Evolutionary conservation across 495 filamentous ascomycete species (phyloP), one percentile per base, ranked within the genome.

Genomic region (Elasticomyces elasticus): DNA sequence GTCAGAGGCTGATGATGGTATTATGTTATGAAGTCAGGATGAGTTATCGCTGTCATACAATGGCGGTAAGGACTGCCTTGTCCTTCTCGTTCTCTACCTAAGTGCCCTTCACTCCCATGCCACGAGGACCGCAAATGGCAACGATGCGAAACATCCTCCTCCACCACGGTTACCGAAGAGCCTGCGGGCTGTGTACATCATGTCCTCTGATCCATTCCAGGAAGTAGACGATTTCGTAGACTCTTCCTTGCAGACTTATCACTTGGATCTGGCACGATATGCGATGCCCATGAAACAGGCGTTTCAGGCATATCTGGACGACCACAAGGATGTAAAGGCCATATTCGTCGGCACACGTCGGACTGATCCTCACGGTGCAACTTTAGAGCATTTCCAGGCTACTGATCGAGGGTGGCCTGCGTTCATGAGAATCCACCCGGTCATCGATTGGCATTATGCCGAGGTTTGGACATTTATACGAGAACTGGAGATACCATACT

Each of bases 391-490:
- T 65, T 97, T 97, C 64, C 84, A 94, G 64, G 74, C 70, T 49
- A 98, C 92, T 4, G 92, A 98, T 72, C 68, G 76, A 25, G 92
- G 83, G 2, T 98, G 92, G 92, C 94, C 92, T 23, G 69, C 76
- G 51, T 95, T 98, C 63, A 89, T 97, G 82, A 76, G 92, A 42
- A 74, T 95, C 37, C 89, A 97, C 71, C 92, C 92, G 0, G 85
- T 98, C 9, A 87, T 98, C 64, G 92, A 97, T 64, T 96, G 92
- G 94, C 86, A 91, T 67, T 98, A 95, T 71, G 80, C 80, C 15
- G 91, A 97, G 68, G 89, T 98, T 53, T 95, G 92, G 94, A 78
- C 83, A 81, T 96, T 96, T 61, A 86, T 95, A 56, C 79, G 87
- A 13, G 79, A 85, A 56, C 68, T 96, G 24, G 73, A 78, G 1